Conservation (phyloP, 129 eudicot species). For the Ambrosia artemisiifolia region DNA sequence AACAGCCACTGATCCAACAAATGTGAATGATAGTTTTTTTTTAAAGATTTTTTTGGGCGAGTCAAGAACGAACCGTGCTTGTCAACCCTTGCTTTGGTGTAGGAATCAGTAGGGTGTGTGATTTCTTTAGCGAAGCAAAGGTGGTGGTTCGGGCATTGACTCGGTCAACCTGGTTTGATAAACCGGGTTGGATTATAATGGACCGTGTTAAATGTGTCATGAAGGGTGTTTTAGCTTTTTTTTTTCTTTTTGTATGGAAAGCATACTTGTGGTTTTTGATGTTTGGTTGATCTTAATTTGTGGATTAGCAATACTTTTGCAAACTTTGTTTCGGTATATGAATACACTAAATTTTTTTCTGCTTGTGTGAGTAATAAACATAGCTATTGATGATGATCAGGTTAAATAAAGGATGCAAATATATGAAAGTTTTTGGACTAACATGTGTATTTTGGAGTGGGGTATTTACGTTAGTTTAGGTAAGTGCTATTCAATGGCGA, state of each 20-base stretch:
- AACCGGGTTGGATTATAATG: conserved; percentile 25
- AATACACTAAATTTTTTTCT: neutral
- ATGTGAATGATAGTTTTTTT: conserved; percentile 23
- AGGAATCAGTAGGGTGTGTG: conserved; percentile 5
- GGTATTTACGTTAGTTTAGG: no score
- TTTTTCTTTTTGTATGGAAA: conserved; percentile 23
- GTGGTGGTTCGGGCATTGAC: conserved; percentile 99
- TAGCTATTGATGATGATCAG: no score
- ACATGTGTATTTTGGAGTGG: no score
- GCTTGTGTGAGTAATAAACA: neutral
- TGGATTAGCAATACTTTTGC: conserved; percentile 7
- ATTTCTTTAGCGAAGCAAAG: conserved; percentile 40
- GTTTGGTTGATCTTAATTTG: conserved; percentile 19
- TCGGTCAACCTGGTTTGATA: conserved; percentile 40
- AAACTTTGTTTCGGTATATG: neutral
- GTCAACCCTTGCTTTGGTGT: conserved; percentile 48
- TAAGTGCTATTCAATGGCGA: no score
- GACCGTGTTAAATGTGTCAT: conserved; percentile 9
- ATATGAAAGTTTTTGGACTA: no score
- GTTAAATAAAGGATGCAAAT: no score
- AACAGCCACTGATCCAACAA: no score
- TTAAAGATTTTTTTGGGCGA: conserved; percentile 47
- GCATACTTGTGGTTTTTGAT: conserved; percentile 30
- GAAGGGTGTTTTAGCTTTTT: conserved; percentile 21
- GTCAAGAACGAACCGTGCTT: conserved; percentile 99